Evolutionary conservation across 352 stramenopile species (phyloP), one percentile per base, ranked within the genome.

Genomic region (Peronospora belbahrii): DNA sequence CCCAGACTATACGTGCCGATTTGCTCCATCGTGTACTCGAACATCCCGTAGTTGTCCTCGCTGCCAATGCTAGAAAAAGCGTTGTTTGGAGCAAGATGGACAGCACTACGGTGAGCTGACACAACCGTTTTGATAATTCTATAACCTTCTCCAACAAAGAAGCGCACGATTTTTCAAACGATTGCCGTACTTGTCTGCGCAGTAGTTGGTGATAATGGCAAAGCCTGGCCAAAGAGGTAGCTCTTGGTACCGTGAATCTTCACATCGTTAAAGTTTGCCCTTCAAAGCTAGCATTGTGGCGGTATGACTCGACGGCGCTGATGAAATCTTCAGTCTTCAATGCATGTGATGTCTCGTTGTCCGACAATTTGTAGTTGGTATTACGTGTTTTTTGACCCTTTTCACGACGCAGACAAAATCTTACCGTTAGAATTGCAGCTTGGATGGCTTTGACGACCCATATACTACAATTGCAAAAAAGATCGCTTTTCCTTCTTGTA

Each of bases 381-480:
- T 55, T 41, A 28, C 71, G 64, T 0, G 41, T 60, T 15, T 57
- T n/a, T n/a, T n/a, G n/a, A 48, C 2, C 48, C 39, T 2, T 28
- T 56, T 4, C 42, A 27, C 13, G 61, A 79, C 1, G 77, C 50
- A 13, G 62, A 79, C 22, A 90, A 63, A 32, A 67, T 54, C 9
- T 84, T 61, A n/a, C 62, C 59, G 25, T 58, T 68, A 13, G 31
- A 10, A 48, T 85, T 76, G 43, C 73, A 78, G 6, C 40, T 67
- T 4, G 65, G 58, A 51, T 96, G 80, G 3, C 56, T 24, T 25
- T 70, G 52, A 19, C 82, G 70, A 22, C 84, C 83, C 22, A 76
- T 65, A 54, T 95, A 82, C 82, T 80, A 95, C 25, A 95, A 53
- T 56, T 96, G 6, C 58, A 49, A n/a, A n/a, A n/a, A n/a, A n/a